Base-by-base conservation (phyloP, 169 alveolate genomes). In the Plasmodium gallinaceum region DNA sequence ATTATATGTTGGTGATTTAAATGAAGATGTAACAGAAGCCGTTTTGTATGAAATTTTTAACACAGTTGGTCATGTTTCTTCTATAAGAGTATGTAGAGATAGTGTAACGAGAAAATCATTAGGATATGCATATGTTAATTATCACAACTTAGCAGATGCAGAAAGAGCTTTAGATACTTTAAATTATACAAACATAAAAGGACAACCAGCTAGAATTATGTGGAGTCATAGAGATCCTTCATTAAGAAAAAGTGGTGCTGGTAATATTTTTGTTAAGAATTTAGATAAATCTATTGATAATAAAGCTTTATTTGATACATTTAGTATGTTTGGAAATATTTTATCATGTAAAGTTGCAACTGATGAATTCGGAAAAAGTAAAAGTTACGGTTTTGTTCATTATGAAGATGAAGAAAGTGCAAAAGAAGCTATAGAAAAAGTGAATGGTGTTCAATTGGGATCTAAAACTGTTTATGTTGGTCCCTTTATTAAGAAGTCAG, bases 301-400 rank as follows among this genome's bases (percentile, higher is more conserved):
- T 92, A 96, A 97, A 96, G 98, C 99, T 10, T 93, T 98, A 64
- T 96, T 96, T 52, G 98, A 97, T 88, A 95, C 99, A 54, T 97
- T 98, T 88, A 92, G 98, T 62, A 96, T 95, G 72, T 98, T 96
- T 52, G 99, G 99, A 48, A 95, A 96, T 71, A 98, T 98, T 51
- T 88, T 97, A 57, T 96, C 98, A 42, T 96, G 99, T 94, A 98
- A 98, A 89, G 99, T 96, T n/a, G 98, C 98, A 12, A 92, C 96
- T 5, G 98, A 97, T 76, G 89, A 89, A 16, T 90, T 92, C 39
- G 98, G 98, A 39, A 93, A 92, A 51, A 95, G 98, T 75, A 94
- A 95, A 72, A 99, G 99, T 18, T 98, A 97, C 75, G 99, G 99
- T 10, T 98, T 98, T 60, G 99, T 98, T n/a, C 99, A 97, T 92